These are phyloP conservation scores for Coemansia erecta DNA, from an alignment of 192 early-diverging fungal species.

Conservation along the genomic window DNA sequence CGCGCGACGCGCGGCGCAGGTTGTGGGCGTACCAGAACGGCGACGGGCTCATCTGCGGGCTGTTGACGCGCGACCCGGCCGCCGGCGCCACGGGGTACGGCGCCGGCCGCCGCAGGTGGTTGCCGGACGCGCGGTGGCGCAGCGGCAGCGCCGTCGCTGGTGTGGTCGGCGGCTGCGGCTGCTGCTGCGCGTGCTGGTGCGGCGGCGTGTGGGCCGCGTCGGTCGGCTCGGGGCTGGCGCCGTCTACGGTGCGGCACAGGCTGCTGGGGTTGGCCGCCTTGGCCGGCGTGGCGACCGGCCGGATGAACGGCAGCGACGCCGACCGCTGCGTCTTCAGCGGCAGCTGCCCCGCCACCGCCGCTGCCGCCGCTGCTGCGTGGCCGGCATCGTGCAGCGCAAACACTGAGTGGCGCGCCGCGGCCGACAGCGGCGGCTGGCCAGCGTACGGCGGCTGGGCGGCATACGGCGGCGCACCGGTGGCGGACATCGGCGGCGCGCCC, in stretches of 20 bases:
- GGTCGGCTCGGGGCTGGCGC: constrained; percentile 13
- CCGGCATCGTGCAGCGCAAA: constrained; percentile 27
- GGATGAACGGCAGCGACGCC: constrained; percentile 50
- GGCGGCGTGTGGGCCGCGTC: background rate
- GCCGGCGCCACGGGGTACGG: constrained; percentile 43
- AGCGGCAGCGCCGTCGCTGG: constrained; percentile 26
- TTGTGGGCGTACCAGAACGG: constrained; percentile 36
- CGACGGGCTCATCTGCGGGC: constrained; percentile 44
- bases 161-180: constrained; percentile 17
- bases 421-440: constrained; percentile 13
- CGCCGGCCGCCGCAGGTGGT: constrained; percentile 44
- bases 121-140: constrained; percentile 43
- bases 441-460: constrained; percentile 7
- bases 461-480: no score
- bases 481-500: constrained; percentile 5
- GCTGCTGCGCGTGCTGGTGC: constrained; percentile 7
- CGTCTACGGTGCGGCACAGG: constrained; percentile 32
- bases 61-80: constrained; percentile 32
- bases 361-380: constrained; percentile 17
- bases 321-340: constrained; percentile 51
- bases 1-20: constrained; percentile 40
- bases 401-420: constrained; percentile 23
- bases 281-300: constrained; percentile 3
- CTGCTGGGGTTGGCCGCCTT: constrained; percentile 34
- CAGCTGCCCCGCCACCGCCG: constrained; percentile 12